phyloP scores from a whole-genome alignment of 176 grass and related monocot species.

The Olyra latifolia region DNA sequence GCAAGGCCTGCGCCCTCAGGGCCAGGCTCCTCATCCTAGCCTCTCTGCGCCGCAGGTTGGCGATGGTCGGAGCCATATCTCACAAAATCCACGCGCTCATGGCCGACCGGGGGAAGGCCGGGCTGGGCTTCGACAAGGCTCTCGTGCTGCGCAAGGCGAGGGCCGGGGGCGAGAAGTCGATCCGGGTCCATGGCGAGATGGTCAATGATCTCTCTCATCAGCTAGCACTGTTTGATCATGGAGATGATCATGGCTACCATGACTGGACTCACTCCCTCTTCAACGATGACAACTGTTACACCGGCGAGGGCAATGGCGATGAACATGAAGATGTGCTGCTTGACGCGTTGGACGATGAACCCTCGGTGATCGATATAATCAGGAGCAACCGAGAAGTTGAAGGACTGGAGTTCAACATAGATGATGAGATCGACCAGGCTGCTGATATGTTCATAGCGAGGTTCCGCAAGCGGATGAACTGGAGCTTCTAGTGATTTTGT shows the following conservation, averaged over 20 bases:
- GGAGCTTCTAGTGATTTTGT: slow-evolving; percentile 16
- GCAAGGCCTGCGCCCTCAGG: slow-evolving; percentile 50
- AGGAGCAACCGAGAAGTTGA: slow-evolving; percentile 52
- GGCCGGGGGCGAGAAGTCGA: neutral
- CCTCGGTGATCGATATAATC: slow-evolving; percentile 70
- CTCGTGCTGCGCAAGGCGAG: slow-evolving; percentile 21
- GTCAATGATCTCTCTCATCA: slow-evolving; percentile 28
- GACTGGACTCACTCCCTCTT: slow-evolving; percentile 50
- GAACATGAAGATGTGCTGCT: neutral
- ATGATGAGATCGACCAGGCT: slow-evolving; percentile 75
- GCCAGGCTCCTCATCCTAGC: slow-evolving; percentile 54
- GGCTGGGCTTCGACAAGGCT: slow-evolving; percentile 21
- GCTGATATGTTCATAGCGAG: slow-evolving; percentile 79
- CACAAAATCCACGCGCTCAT: slow-evolving; percentile 63
- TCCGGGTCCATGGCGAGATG: neutral
- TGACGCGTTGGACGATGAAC: neutral
- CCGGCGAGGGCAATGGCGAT: neutral
- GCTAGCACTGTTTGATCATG: slow-evolving; percentile 21
- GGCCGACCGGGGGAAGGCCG: slow-evolving; percentile 14
- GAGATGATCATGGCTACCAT: slow-evolving; percentile 6
- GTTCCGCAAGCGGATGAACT: slow-evolving; percentile 56
- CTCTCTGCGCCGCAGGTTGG: slow-evolving; percentile 46
- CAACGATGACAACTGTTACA: slow-evolving; percentile 30
- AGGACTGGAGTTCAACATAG: slow-evolving; percentile 64
- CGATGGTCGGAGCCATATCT: slow-evolving; percentile 39